Percentiles rank a stretch among this genome's conserved stretches.
phyloP scores from a whole-genome alignment of 2,329 filamentous ascomycete species.

The Xylariaceae sp. region DNA sequence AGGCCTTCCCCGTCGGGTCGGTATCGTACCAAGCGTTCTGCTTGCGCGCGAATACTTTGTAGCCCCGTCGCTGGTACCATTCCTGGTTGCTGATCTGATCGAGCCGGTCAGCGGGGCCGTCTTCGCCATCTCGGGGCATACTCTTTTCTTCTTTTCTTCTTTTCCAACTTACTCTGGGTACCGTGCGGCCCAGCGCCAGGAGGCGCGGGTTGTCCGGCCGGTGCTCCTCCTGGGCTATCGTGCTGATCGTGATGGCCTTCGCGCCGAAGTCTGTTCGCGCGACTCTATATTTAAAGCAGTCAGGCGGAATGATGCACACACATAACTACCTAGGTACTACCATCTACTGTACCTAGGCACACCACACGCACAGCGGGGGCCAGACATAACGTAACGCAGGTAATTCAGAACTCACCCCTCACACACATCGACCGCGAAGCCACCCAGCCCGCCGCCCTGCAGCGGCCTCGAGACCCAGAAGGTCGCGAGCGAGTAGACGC shows the following conservation, averaged over 20 bases:
- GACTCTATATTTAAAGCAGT: no score
- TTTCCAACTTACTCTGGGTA: slow-evolving; percentile 12
- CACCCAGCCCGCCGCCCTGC: slow-evolving; percentile 16
- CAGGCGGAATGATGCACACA: no score
- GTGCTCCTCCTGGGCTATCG: slow-evolving; percentile 15
- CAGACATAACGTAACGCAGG: no score
- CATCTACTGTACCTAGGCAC: no score
- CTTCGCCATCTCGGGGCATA: no score
- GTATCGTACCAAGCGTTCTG: slow-evolving; percentile 12
- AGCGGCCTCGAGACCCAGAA: slow-evolving; percentile 19
- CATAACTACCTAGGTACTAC: no score
- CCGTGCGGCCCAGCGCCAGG: slow-evolving; percentile 11
- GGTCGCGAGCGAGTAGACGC: slow-evolving; percentile 15
- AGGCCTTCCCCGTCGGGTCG: slow-evolving; percentile 15
- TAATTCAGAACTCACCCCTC: slow-evolving; percentile 12
- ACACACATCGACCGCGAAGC: slow-evolving; percentile 10
- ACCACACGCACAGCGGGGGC: background rate
- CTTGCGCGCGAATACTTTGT: slow-evolving; percentile 9
- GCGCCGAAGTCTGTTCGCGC: slow-evolving; percentile 15
- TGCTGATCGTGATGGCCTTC: slow-evolving; percentile 15
- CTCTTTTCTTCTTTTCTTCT: no score
- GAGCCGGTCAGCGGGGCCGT: no score
- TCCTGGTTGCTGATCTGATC: slow-evolving; percentile 18
- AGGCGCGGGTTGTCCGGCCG: slow-evolving; percentile 11
- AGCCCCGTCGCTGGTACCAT: slow-evolving; percentile 18